These are phyloP conservation scores for Ascochyta pisi DNA, from an alignment of 2,329 filamentous ascomycete species.

Conservation along the genomic window DNA sequence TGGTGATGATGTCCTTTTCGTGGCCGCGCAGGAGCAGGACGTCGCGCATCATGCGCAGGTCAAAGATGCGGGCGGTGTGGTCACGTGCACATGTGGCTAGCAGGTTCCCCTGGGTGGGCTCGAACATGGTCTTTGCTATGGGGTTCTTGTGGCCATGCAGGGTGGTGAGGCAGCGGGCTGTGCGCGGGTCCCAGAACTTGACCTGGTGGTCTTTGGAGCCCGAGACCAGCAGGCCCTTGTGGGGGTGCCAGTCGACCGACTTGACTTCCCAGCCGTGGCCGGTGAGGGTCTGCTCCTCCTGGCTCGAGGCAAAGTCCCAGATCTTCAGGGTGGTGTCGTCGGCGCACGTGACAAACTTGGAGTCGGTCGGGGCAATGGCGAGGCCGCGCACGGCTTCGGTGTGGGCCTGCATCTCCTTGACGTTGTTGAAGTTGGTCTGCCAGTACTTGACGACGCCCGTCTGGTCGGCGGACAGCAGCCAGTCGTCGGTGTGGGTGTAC, in stretches of 20 bases:
- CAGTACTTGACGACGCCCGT: conserved; percentile 97
- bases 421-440: conserved; percentile 99
- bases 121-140: conserved; percentile 90
- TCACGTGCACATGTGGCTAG: conserved; percentile 93
- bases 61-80: conserved; percentile 90
- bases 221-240: conserved; percentile 90
- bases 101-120: conserved; percentile 81
- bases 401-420: conserved; percentile 92
- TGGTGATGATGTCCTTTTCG: conserved; percentile 92
- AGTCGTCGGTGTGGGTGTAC: conserved; percentile 96
- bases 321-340: conserved; percentile 95
- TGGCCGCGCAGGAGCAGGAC: conserved; percentile 92
- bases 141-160: conserved; percentile 97
- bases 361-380: conserved; percentile 90
- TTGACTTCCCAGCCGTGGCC: conserved; percentile 99
- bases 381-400: conserved; percentile 88
- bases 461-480: conserved; percentile 94
- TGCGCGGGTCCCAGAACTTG: conserved; percentile 98
- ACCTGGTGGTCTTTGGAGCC: conserved; percentile 97
- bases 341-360: conserved; percentile 94
- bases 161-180: conserved; percentile 86
- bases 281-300: conserved; percentile 80
- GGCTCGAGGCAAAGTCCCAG: conserved; percentile 89
- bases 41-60: conserved; percentile 97
- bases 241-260: conserved; percentile 95